Evolutionary conservation across 2,329 filamentous ascomycete species (phyloP).

Genomic region (Pseudocercospora vitis): DNA sequence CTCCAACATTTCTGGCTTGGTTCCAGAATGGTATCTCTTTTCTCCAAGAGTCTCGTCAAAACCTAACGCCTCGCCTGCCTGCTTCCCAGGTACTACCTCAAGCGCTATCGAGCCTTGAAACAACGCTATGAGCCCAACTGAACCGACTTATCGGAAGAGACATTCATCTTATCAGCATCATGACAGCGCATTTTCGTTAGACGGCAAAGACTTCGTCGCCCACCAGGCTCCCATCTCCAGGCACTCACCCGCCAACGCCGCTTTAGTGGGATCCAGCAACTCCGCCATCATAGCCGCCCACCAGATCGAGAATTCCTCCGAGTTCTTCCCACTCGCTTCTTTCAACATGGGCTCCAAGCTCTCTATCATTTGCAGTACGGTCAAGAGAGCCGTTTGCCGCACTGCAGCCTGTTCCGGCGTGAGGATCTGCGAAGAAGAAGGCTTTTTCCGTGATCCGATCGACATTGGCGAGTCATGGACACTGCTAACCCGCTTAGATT

Average conservation of each 20-base stretch:
- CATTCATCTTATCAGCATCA: conserved; percentile 2
- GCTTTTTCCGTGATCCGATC: conserved; percentile 21
- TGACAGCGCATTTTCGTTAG: neutral
- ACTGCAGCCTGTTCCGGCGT: conserved; percentile 65
- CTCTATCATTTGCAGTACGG: conserved; percentile 79
- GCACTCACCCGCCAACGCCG: conserved; percentile 80
- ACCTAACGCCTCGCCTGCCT: conserved; percentile 11
- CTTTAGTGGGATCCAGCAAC: conserved; percentile 69
- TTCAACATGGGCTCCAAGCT: conserved; percentile 79
- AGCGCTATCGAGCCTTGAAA: conserved; percentile 81
- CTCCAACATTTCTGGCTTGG: conserved; percentile 1
- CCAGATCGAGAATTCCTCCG: conserved; percentile 92
- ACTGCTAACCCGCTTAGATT: conserved; percentile 36
- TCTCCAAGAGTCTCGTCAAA: neutral
- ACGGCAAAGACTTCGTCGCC: conserved; percentile 52
- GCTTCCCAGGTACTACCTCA: conserved; percentile 74
- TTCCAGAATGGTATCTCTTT: conserved; percentile 8
- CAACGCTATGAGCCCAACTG: conserved; percentile 63
- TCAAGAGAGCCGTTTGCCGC: conserved; percentile 75
- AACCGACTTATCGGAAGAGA: no score
- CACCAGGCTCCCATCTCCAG: conserved; percentile 68
- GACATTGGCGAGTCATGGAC: conserved; percentile 26
- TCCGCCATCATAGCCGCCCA: conserved; percentile 82
- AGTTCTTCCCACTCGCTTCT: conserved; percentile 79
- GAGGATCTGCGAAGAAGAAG: conserved; percentile 6